Base-by-base conservation (phyloP, 495 filamentous ascomycete species). In the Neurospora africana region DNA sequence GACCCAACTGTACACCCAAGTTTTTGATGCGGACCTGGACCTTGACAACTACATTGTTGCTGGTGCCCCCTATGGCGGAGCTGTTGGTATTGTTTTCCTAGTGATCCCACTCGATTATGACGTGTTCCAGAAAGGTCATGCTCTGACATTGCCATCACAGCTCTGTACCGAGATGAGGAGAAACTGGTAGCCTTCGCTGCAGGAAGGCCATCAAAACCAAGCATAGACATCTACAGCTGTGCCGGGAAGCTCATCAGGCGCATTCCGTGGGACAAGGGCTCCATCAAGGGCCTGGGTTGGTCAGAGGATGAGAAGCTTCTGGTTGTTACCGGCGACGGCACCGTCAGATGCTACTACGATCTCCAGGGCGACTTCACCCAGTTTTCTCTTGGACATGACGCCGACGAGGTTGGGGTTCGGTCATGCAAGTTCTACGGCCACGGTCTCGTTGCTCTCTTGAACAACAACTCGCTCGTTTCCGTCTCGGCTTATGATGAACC, bases 291-390 rank as follows among this genome's bases (percentile, higher is more conserved):
- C 11, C 85, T 98, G 21, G 95, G 95, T 23, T 99, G 95, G 95
- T 98, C 94, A 40, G 95, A 97, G 77, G 93, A 98, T 74, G 95
- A 99, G 85, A 92, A 93, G 80, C 86, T 99, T 19, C 83, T 99
- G 9, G 91, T 97, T 5, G 89, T 98, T 68, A 92, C 93, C 4
- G 88, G 91, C 71, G 95, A 98, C 77, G 95, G 95, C 69, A 94
- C 89, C 10, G 95, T 98, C 36, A 86, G 94, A 71, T 95, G 92
- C 78, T 99, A 98, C 78, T 92, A 91, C 77, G 92, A 97, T 77
- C 82, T 99, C 39, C 91, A 97, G 80, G 92, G 92, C 47, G 94
- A 98, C 75, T 99, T 99, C 80, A 93, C 90, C 3, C 94, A 97
- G 73, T 99, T 98, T 80, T 92, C 92, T n/a, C 85, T 99, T 3